Evolutionary conservation across 164 flowering plant species (phyloP), one percentile per base, ranked within the genome.

Genomic region (Liriodendron chinense): DNA sequence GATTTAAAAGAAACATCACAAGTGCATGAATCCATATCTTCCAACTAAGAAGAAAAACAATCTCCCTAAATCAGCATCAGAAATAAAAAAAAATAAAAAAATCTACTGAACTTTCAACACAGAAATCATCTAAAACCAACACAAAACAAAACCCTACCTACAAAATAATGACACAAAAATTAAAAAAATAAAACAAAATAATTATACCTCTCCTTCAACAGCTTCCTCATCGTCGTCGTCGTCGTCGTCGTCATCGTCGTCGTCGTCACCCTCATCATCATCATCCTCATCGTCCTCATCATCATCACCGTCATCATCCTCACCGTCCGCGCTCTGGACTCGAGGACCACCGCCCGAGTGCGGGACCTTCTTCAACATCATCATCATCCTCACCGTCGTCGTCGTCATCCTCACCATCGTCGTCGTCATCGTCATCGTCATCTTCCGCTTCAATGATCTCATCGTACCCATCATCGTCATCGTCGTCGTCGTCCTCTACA

Each of bases 271-370:
- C 21, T 65, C 57, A 14, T 70, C 56, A 26, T 72, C 74, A 22
- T 72, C 74, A 0, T 70, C 87, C 0, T 78, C 89, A 9, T 78
- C 86, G 6, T 78, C 84, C 1, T 77, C 84, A 4, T 70, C 87
- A 0, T 78, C 86, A 1, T 78, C 90, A 0, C 83, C 86, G 1
- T 83, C 87, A 0, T 83, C 88, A 1, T 81, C 88, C 10, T 86
- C 87, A 5, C 70, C 84, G 13, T 78, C 86, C 0, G 68, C 79
- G 2, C 74, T 23, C 1, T 73, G 79, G 47, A 83, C 73, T 20
- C 43, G 67, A 26, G 79, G 5, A 56, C 78, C 49, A 78, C 81
- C 24, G 69, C 79, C 72, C 71, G 43, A 34, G 43, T 78, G 75
- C 13, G 62, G 74, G 14, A 49, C 73, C 10, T 64, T 72, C 86